These are phyloP conservation scores for Sporobolomyces roseus DNA, from an alignment of 768 basidiomycete genomes.

Conservation along the genomic window DNA sequence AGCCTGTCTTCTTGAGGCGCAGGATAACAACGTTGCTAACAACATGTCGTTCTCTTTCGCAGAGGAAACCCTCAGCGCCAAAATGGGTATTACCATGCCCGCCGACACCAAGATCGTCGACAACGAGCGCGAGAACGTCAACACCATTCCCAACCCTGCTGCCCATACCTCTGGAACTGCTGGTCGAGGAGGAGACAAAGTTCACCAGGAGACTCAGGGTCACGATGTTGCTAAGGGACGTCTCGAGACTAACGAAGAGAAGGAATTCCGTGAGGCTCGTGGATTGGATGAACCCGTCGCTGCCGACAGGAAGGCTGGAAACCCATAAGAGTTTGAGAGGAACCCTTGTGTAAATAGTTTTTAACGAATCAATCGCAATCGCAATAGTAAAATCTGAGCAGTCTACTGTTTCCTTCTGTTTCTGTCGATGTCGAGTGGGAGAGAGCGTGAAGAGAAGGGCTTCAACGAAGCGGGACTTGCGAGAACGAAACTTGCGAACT, in stretches of 20 bases:
- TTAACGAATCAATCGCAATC: too few relatives aligned
- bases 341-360: not conserved
- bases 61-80: slow-evolving; percentile 10
- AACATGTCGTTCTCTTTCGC: not conserved
- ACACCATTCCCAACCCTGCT: slow-evolving; percentile 20
- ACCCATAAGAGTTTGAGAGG: not conserved
- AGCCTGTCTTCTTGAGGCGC: too few relatives aligned
- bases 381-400: too few relatives aligned
- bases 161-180: slow-evolving; percentile 18
- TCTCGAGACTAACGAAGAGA: slow-evolving; percentile 34
- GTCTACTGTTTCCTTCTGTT: too few relatives aligned
- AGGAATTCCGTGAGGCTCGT: slow-evolving; percentile 9
- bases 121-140: slow-evolving; percentile 15
- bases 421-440: not conserved
- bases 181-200: slow-evolving; percentile 18
- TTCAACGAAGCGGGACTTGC: not conserved
- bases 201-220: slow-evolving; percentile 2
- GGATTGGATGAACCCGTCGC: slow-evolving; percentile 27
- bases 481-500: too few relatives aligned
- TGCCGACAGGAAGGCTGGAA: slow-evolving; percentile 11
- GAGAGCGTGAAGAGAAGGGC: not conserved
- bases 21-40: too few relatives aligned
- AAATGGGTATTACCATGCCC: slow-evolving; percentile 14
- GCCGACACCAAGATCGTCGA: slow-evolving; percentile 11
- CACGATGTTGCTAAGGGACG: slow-evolving; percentile 31